Base-by-base conservation (phyloP, 352 stramenopile genomes). In the Phytophthora tentaculata region DNA sequence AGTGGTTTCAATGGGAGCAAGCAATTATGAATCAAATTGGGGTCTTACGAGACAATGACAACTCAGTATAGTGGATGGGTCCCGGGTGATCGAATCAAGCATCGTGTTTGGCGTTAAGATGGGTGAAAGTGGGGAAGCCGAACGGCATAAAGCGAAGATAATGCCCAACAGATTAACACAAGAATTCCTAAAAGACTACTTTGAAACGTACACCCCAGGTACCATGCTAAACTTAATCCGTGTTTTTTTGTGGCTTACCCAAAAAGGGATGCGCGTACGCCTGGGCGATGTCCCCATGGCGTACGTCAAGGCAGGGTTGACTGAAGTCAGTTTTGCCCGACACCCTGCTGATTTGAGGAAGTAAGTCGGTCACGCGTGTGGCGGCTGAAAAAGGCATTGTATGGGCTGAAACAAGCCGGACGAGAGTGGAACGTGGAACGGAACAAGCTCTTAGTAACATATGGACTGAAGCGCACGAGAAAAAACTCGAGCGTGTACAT, bases 61-160 rank as follows among this genome's bases (percentile, higher is more conserved):
- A 43, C 3, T 67, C 67, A 23, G 56, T 20, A 72, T n/a, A n/a
- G n/a, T n/a, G n/a, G n/a, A n/a, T n/a, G n/a, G n/a, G n/a, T n/a
- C n/a, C n/a, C n/a, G n/a, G n/a, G 19, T 67, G 2, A 63, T 72
- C 8, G 56, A 56, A 0, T 48, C 29, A 0, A 67, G 14, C 3
- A 54, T 67, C 19, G 51, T 19, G 6, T 71, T 71, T 12, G 50
- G 56, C 0, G 51, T 71, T 0, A 71, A 71, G 23, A 5, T 44
- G 20, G 28, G 24, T 6, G 39, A 45, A 45, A 4, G 9, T 20
- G 39, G 39, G 14, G 13, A 19, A 45, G 9, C 20, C 8, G 52
- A 69, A 7, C 56, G 64, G n/a, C 43, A 67, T 13, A 72, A 72
- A 50, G 64, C 64, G 47, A 56, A 51, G 28, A 32, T 24, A 37